A percentile compares a stretch with the other conserved stretches of the same genome.
These are phyloP conservation scores for Colletotrichum sp. DNA, from an alignment of 2,329 filamentous ascomycete species.

Conservation along the genomic window DNA sequence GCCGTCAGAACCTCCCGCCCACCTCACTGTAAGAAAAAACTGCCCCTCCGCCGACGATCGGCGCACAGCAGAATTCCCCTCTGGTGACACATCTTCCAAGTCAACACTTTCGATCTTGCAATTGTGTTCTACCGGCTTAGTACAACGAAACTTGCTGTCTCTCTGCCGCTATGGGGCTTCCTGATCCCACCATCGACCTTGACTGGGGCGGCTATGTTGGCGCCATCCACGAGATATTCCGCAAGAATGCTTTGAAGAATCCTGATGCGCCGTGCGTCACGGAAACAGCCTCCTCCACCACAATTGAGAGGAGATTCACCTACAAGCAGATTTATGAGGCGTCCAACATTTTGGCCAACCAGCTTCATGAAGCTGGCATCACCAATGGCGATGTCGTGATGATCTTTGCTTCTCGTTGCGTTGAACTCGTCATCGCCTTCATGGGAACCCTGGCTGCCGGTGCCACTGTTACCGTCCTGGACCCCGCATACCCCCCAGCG, in stretches of 20 bases:
- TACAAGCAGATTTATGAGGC: slow-evolving; percentile 88
- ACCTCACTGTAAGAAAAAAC: not conserved
- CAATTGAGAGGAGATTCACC: slow-evolving; percentile 71
- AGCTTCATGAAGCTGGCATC: slow-evolving; percentile 76
- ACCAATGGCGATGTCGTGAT: slow-evolving; percentile 87
- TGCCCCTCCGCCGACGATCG: not conserved
- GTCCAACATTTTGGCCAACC: slow-evolving; percentile 79
- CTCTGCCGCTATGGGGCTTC: slow-evolving; percentile 36
- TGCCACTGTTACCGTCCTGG: slow-evolving; percentile 61
- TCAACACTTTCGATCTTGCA: not conserved
- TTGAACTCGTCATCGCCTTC: not conserved
- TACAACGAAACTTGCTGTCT: not conserved
- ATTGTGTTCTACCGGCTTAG: not conserved
- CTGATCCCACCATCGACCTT: slow-evolving; percentile 62
- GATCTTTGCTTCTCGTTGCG: slow-evolving; percentile 33
- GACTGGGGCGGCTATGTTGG: slow-evolving; percentile 65
- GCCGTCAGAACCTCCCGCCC: not conserved
- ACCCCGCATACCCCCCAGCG: slow-evolving; percentile 82
- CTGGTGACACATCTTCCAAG: not conserved
- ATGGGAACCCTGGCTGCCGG: slow-evolving; percentile 76
- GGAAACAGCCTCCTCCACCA: slow-evolving; percentile 41
- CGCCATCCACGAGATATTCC: slow-evolving; percentile 75
- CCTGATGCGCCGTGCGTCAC: slow-evolving; percentile 63
- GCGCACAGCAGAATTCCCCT: not conserved
- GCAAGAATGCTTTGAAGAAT: slow-evolving; percentile 67